A percentile compares a stretch with the other conserved stretches of the same genome.
phyloP scores from a whole-genome alignment of 75 land plant genomes.

The Azolla pinnata region DNA sequence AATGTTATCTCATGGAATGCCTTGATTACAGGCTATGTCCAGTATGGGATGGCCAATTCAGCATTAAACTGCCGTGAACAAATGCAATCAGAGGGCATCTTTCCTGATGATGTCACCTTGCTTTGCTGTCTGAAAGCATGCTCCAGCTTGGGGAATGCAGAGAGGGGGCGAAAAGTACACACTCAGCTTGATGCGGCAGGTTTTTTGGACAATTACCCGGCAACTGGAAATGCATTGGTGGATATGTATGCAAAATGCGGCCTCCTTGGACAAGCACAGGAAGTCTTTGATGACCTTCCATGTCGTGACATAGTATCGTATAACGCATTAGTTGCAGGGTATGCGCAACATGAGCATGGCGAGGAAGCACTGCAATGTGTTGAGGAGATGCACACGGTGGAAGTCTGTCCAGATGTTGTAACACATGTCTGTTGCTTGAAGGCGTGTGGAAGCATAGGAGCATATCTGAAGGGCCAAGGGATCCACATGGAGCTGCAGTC shows the following conservation, averaged over 20 bases:
- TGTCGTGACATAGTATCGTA: not conserved
- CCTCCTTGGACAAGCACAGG: not conserved
- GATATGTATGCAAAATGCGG: not conserved
- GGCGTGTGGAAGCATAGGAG: not conserved
- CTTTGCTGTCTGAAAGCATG: not conserved
- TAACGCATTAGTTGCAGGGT: not conserved
- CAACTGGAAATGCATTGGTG: not conserved
- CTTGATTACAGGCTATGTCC: slow-evolving; percentile 9
- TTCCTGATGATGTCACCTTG: not conserved
- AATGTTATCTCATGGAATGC: slow-evolving; percentile 17
- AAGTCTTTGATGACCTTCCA: not conserved
- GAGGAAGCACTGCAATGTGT: not conserved
- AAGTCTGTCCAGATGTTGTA: not conserved
- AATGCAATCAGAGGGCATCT: not conserved
- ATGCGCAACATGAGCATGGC: not conserved
- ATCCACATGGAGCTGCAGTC: not conserved
- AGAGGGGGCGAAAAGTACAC: not conserved
- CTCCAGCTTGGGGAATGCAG: not conserved
- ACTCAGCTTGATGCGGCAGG: not conserved
- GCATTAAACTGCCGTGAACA: slow-evolving; percentile 2
- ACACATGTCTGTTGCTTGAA: not conserved
- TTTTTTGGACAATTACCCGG: not conserved
- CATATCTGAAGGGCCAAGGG: not conserved
- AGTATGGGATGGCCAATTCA: not conserved
- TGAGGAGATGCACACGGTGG: not conserved